Evolutionary conservation across 2,329 filamentous ascomycete species (phyloP).

Genomic region (Lasiodiplodia hormozganensis): DNA sequence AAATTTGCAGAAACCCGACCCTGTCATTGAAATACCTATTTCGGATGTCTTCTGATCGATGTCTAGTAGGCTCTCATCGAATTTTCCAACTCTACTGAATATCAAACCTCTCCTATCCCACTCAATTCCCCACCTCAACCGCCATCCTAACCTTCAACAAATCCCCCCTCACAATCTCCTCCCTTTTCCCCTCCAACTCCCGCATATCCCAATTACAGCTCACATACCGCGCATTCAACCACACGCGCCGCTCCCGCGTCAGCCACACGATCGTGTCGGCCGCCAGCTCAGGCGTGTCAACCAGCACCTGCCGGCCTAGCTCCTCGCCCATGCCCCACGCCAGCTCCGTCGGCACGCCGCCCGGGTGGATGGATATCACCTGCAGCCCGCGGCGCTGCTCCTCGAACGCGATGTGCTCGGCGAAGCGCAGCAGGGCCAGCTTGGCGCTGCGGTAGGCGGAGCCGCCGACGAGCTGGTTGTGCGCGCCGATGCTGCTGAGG

Average conservation of each 20-base stretch:
- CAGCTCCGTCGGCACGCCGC: slow-evolving; percentile 38
- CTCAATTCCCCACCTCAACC: slow-evolving; percentile 13
- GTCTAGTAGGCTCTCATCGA: no score
- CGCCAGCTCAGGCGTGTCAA: slow-evolving; percentile 24
- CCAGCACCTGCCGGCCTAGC: neutral
- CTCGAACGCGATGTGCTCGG: slow-evolving; percentile 57
- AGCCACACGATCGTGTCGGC: slow-evolving; percentile 38
- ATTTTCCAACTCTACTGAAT: no score
- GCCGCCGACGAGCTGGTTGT: neutral
- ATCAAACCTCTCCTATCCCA: no score
- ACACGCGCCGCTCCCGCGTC: slow-evolving; percentile 50
- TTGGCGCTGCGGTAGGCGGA: slow-evolving; percentile 57
- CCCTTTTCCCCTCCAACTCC: slow-evolving; percentile 50
- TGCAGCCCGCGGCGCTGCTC: slow-evolving; percentile 34
- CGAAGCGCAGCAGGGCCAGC: slow-evolving; percentile 57
- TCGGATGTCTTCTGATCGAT: no score
- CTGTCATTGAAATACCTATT: no score
- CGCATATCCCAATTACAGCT: slow-evolving; percentile 57
- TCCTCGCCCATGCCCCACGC: slow-evolving; percentile 18
- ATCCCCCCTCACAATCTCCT: slow-evolving; percentile 48
- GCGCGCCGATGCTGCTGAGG: no score
- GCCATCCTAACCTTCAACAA: slow-evolving; percentile 32
- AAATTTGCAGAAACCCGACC: no score
- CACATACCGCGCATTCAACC: slow-evolving; percentile 56
- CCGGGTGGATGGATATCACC: slow-evolving; percentile 39